Evolutionary conservation across 257 asterid genomes (phyloP).

Genomic region (Lycium barbarum): DNA sequence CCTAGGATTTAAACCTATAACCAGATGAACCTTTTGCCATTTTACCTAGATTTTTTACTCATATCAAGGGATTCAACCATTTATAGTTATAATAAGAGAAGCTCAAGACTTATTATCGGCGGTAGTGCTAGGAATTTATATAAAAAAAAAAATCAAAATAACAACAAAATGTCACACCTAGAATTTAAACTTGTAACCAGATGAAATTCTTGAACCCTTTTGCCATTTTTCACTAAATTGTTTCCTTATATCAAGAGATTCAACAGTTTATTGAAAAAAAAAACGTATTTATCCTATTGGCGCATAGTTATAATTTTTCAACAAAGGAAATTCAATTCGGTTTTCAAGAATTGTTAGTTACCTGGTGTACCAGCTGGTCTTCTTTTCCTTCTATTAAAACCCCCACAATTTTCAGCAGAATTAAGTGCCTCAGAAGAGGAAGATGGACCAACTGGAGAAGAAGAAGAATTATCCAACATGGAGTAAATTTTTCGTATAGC

Average conservation of each 20-base stretch:
- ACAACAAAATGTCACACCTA: neutral
- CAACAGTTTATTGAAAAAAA: neutral
- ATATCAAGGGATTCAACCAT: neutral
- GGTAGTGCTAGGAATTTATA: neutral
- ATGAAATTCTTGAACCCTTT: neutral
- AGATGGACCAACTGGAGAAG: conserved; percentile 40
- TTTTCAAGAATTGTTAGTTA: conserved; percentile 1
- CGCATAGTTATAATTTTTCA: neutral
- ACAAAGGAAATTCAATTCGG: neutral
- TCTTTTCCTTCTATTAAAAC: conserved; percentile 37
- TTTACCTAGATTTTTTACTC: neutral
- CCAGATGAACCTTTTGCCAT: neutral
- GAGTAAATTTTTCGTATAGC: neutral
- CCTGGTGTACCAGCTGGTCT: conserved; percentile 56
- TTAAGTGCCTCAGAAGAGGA: conserved; percentile 39
- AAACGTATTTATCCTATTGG: neutral
- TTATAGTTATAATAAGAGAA: neutral
- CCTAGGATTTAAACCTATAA: neutral
- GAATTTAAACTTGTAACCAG: neutral
- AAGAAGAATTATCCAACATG: conserved; percentile 39
- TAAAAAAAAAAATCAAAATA: neutral
- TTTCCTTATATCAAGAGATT: neutral
- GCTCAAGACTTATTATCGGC: neutral
- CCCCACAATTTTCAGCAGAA: conserved; percentile 34
- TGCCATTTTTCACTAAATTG: neutral